Percentiles rank a stretch among this genome's conserved stretches.
phyloP scores from a whole-genome alignment of 345 rosid species.

The Hibiscus mutabilis region DNA sequence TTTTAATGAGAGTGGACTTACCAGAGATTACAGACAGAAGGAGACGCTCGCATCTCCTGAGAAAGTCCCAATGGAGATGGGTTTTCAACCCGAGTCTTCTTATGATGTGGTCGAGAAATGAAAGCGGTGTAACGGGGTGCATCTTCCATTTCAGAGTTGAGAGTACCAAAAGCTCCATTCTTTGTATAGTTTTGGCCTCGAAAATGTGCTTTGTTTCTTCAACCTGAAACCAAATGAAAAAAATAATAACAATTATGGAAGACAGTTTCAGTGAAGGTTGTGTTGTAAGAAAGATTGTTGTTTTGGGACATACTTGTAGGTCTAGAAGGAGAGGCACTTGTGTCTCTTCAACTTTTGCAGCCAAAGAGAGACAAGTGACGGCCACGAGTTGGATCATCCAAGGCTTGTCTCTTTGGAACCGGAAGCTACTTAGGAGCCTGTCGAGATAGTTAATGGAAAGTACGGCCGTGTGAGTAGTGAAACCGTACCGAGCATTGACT shows the following conservation, averaged over 20 bases:
- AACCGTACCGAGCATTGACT: slow-evolving; percentile 40
- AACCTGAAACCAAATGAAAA: not conserved
- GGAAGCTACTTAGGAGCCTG: slow-evolving; percentile 38
- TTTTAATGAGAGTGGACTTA: not conserved
- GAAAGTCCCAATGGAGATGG: not conserved
- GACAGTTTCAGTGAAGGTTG: no score
- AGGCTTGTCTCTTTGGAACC: slow-evolving; percentile 35
- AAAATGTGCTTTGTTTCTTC: not conserved
- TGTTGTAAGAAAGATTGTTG: no score
- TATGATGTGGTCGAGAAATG: not conserved
- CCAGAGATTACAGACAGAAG: not conserved
- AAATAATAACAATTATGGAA: no score
- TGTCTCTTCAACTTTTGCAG: slow-evolving; percentile 56
- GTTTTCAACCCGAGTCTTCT: not conserved
- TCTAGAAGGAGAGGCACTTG: slow-evolving; percentile 56
- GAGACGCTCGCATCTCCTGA: not conserved
- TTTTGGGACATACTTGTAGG: slow-evolving; percentile 36
- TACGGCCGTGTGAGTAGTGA: slow-evolving; percentile 48
- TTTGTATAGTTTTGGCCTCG: not conserved
- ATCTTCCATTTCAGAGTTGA: not conserved
- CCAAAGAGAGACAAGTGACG: slow-evolving; percentile 67
- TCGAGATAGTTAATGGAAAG: slow-evolving; percentile 64
- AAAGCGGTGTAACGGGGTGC: not conserved
- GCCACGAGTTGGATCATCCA: slow-evolving; percentile 64
- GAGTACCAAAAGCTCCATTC: slow-evolving; percentile 1